Evolutionary conservation across 2,329 filamentous ascomycete genomes (phyloP).

Genomic region (Bisporella sp.): DNA sequence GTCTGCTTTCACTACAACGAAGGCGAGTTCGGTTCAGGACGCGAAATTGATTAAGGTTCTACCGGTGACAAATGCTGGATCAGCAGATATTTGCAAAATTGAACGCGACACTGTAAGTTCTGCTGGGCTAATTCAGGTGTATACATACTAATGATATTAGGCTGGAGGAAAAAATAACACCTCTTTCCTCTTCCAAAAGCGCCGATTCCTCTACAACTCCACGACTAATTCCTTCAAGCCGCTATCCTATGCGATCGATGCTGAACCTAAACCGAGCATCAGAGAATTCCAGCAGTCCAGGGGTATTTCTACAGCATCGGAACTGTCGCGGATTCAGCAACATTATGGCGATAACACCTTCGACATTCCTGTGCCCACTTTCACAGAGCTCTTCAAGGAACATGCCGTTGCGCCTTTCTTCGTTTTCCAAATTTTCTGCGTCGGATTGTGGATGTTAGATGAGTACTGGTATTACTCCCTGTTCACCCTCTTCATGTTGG

Average conservation of each 20-base stretch:
- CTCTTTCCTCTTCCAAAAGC: constrained; percentile 97
- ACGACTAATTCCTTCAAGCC: constrained; percentile 71
- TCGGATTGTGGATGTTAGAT: constrained; percentile 96
- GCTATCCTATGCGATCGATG: constrained; percentile 76
- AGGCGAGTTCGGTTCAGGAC: constrained; percentile 60
- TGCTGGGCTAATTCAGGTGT: neutral
- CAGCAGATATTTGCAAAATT: constrained; percentile 79
- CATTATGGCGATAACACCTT: constrained; percentile 96
- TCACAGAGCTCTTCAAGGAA: constrained; percentile 93
- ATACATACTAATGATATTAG: constrained; percentile 32
- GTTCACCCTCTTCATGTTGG: constrained; percentile 97
- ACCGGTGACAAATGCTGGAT: constrained; percentile 81
- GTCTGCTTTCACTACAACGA: constrained; percentile 72
- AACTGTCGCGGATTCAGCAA: constrained; percentile 74
- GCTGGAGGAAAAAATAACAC: constrained; percentile 66
- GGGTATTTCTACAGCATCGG: constrained; percentile 67
- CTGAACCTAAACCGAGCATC: constrained; percentile 74
- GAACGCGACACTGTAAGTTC: constrained; percentile 59
- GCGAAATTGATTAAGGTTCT: constrained; percentile 89
- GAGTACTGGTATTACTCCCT: constrained; percentile 99
- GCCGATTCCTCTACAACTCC: constrained; percentile 80
- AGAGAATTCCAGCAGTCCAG: constrained; percentile 71
- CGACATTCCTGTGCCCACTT: constrained; percentile 94
- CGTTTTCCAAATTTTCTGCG: constrained; percentile 98
- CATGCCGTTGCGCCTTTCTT: constrained; percentile 99